phyloP scores from a whole-genome alignment of 345 rosid species.

The Stellera chamaejasme region DNA sequence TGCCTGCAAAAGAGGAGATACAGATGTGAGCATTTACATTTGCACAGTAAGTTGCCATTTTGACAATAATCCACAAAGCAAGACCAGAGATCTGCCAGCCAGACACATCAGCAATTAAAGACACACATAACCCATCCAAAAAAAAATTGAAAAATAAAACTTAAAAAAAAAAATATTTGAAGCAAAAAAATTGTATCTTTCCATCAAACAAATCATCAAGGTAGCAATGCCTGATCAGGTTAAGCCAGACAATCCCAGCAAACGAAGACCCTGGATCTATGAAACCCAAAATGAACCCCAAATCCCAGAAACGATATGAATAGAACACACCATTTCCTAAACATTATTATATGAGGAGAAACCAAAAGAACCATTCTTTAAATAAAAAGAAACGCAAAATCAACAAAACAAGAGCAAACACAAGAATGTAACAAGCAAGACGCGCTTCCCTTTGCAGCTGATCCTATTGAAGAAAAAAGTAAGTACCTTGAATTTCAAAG shows the following conservation, averaged over 20 bases:
- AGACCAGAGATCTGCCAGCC: background rate
- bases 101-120: background rate
- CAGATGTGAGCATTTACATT: background rate
- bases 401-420: conserved; percentile 5
- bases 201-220: background rate
- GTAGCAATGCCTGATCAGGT: background rate
- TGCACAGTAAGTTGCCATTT: no score
- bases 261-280: conserved; percentile 20
- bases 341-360: background rate
- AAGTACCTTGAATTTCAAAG: conserved; percentile 33
- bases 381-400: background rate
- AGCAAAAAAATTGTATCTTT: background rate
- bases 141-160: background rate
- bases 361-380: background rate
- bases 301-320: background rate
- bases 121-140: background rate
- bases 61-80: background rate
- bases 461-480: background rate
- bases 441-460: background rate
- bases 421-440: conserved; percentile 1
- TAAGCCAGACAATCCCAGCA: background rate
- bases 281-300: conserved; percentile 14
- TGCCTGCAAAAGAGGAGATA: conserved; percentile 22
- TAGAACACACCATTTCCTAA: background rate
- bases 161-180: background rate